These are phyloP conservation scores for Jaltomata sinuosa DNA, from an alignment of 257 asterid genomes.

Conservation along the genomic window DNA sequence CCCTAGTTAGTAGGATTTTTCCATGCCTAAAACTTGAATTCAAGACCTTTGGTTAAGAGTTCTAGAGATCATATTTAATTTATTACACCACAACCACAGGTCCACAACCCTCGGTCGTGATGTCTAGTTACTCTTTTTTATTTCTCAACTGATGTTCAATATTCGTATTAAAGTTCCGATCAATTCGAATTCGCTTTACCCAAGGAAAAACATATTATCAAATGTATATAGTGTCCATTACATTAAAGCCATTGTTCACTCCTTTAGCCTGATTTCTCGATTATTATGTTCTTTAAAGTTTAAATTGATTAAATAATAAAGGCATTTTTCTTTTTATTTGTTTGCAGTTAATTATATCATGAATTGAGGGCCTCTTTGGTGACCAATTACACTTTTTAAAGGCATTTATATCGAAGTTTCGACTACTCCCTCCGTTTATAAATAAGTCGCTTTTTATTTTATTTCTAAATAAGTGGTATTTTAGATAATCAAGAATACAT, in stretches of 20 bases:
- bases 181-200: too few relatives aligned
- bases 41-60: background rate
- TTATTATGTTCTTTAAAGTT: background rate
- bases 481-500: too few relatives aligned
- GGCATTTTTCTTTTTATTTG: background rate
- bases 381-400: background rate
- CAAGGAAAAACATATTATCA: background rate
- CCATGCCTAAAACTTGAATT: background rate
- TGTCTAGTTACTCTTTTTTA: too few relatives aligned
- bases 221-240: background rate
- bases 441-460: too few relatives aligned
- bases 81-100: too few relatives aligned
- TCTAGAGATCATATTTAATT: fast-evolving
- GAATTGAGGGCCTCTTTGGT: background rate
- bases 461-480: too few relatives aligned
- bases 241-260: conserved; percentile 11
- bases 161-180: too few relatives aligned
- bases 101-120: background rate
- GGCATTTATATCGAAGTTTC: fast-evolving
- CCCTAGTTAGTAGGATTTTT: background rate
- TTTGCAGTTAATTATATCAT: background rate
- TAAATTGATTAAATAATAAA: background rate
- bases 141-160: too few relatives aligned
- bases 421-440: too few relatives aligned
- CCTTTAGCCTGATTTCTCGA: conserved; percentile 16